Base-by-base conservation (phyloP, 352 stramenopile genomes). In the Globisporangium iwayamae region DNA sequence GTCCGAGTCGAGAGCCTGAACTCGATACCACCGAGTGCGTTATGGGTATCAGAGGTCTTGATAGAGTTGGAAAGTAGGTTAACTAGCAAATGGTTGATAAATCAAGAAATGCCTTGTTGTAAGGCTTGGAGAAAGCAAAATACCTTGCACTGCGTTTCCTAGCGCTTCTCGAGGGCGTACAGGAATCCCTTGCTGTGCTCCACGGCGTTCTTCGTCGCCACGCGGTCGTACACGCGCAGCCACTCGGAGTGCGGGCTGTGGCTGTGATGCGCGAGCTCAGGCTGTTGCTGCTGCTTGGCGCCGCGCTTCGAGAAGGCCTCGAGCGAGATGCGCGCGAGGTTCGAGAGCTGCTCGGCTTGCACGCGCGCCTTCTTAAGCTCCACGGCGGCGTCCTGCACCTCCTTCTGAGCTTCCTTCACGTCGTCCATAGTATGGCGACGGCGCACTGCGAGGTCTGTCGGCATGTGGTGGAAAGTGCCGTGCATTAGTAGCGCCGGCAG, bases 371-470 rank as follows among this genome's bases (percentile, higher is more conserved):
- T 81, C 67, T 89, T 91, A 53, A 95, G 74, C 57, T 89, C 78
- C n/a, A 78, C 69, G 0, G 83, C 74, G 41, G 85, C 83, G 22
- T 87, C 73, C 0, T 81, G 76, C 4, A 91, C 78, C 22, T 90
- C 77, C 34, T 90, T 92, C 56, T 93, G 79, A 0, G 81, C 83
- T 7, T 82, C 75, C 51, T 91, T 88, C 22, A 91, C 83, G 28
- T 93, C 84, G 54, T 93, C 86, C 58, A 87, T 85, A 25, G 86
- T 92, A 62, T 93, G 86, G 32, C 86, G 86, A 63, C 85, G 83
- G 10, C 86, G 86, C 30, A 85, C 69, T 8, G 62, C 68, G 10
- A 91, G 68, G 20, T 94, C 81, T 2, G 67, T 79, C 0, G 78
- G 70, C n/a, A 70, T 46, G 20, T 60, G 47, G 36, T 68, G 65